Conservation (phyloP, 202 grass and related monocot genomes). For the Setaria italica region DNA sequence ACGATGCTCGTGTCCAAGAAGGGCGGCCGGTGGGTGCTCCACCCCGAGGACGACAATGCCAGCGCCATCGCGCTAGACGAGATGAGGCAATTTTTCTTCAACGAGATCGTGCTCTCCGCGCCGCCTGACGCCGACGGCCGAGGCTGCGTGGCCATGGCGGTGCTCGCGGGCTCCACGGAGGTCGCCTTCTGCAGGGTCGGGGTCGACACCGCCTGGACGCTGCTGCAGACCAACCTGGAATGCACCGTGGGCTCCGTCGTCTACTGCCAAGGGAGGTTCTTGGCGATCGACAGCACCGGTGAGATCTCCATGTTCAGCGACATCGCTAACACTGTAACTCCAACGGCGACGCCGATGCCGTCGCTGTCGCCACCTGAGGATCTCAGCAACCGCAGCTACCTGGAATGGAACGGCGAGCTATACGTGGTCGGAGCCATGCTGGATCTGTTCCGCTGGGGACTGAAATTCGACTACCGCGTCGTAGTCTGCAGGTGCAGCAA, state of each 20-base stretch:
- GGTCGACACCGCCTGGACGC: constrained; percentile 16
- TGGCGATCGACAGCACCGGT: neutral
- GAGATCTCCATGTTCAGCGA: neutral
- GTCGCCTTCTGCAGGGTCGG: constrained; percentile 39
- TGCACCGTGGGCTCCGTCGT: neutral
- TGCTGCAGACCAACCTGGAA: neutral
- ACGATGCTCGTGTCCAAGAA: neutral
- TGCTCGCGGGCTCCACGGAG: constrained; percentile 17
- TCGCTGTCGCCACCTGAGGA: neutral
- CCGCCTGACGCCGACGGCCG: neutral
- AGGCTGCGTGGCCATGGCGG: constrained; percentile 36
- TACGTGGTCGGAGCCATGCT: constrained; percentile 15
- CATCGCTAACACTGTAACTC: neutral
- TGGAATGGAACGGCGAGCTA: constrained; percentile 22
- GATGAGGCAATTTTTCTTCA: constrained; percentile 12
- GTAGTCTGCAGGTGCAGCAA: neutral
- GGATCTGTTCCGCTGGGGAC: neutral
- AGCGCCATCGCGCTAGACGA: neutral
- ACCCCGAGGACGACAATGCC: fast-evolving
- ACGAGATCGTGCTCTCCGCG: constrained; percentile 31
- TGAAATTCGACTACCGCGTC: neutral
- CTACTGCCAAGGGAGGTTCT: constrained; percentile 6
- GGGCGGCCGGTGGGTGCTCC: constrained; percentile 9
- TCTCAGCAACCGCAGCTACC: constrained; percentile 9
- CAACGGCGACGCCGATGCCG: neutral